phyloP scores from a whole-genome alignment of 2,329 filamentous ascomycete genomes.

The Cryphonectria naterciae region DNA sequence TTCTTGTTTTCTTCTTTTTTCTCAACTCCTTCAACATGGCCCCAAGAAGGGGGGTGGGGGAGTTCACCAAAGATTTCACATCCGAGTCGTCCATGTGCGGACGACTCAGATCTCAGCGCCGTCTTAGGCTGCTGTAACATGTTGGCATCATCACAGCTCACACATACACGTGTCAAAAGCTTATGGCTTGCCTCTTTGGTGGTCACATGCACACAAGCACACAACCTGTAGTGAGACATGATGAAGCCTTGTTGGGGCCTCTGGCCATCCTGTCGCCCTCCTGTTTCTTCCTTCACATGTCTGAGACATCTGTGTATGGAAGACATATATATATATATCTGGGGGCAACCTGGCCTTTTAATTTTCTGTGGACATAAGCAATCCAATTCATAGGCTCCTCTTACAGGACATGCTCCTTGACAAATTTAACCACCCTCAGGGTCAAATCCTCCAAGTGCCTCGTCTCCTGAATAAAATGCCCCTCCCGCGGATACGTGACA shows the following conservation, averaged over 20 bases:
- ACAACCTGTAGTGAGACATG: not conserved
- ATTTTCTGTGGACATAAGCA: not conserved
- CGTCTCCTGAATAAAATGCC: slow-evolving; percentile 38
- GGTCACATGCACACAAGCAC: not conserved
- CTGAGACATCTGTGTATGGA: slow-evolving; percentile 2
- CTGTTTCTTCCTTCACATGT: not conserved
- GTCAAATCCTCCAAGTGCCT: slow-evolving; percentile 36
- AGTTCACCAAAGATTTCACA: not conserved
- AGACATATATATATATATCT: not conserved
- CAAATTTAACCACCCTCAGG: slow-evolving; percentile 32
- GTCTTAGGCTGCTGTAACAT: not conserved
- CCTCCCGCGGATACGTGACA: slow-evolving; percentile 41
- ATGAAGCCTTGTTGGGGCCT: not conserved
- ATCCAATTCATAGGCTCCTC: not conserved
- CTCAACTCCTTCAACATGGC: not conserved
- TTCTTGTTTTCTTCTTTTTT: not conserved
- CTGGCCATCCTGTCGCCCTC: not conserved
- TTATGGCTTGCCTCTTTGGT: not conserved
- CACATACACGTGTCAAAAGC: not conserved
- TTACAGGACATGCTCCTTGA: slow-evolving; percentile 6
- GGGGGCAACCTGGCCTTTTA: not conserved
- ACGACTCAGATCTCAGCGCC: slow-evolving; percentile 2
- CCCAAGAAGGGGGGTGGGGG: not conserved
- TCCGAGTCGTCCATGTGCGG: not conserved
- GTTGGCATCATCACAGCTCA: not conserved